Evolutionary conservation across 2,329 filamentous ascomycete species (phyloP).

Genomic region (Esteya vermicola): DNA sequence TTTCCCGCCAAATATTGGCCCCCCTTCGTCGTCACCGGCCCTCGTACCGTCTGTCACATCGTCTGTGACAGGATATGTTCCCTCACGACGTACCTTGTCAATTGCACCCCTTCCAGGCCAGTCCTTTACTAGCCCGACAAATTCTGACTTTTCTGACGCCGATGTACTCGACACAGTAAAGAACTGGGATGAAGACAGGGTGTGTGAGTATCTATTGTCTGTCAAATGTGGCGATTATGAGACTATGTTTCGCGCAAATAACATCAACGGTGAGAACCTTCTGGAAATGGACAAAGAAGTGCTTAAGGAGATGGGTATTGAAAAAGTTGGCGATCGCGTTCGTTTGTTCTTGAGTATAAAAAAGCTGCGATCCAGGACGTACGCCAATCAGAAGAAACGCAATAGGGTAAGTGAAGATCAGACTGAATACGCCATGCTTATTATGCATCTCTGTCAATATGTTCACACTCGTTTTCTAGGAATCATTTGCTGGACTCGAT

Average conservation of each 20-base stretch:
- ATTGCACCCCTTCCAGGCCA: conserved; percentile 33
- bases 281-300: conserved; percentile 95
- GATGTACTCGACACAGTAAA: conserved; percentile 63
- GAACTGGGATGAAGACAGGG: conserved; percentile 84
- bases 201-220: conserved; percentile 78
- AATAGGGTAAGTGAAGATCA: conserved; percentile 67
- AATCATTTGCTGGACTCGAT: conserved; percentile 73
- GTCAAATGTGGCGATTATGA: conserved; percentile 95
- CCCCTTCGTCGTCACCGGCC: conserved; percentile 22
- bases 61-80: conserved; percentile 29
- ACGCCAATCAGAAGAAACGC: conserved; percentile 65
- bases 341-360: conserved; percentile 79
- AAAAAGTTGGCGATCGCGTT: conserved; percentile 92
- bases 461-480: conserved; percentile 30
- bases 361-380: conserved; percentile 63
- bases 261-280: conserved; percentile 94
- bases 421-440: too few species aligned
- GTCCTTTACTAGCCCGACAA: conserved; percentile 67
- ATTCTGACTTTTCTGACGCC: conserved; percentile 81
- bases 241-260: conserved; percentile 68
- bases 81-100: conserved; percentile 36
- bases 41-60: conserved; percentile 29
- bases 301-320: conserved; percentile 94
- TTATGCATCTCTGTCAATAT: not conserved
- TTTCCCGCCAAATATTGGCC: conserved; percentile 44